Conservation (phyloP, 164 flowering plant species). For the Nymphaea colorata region DNA sequence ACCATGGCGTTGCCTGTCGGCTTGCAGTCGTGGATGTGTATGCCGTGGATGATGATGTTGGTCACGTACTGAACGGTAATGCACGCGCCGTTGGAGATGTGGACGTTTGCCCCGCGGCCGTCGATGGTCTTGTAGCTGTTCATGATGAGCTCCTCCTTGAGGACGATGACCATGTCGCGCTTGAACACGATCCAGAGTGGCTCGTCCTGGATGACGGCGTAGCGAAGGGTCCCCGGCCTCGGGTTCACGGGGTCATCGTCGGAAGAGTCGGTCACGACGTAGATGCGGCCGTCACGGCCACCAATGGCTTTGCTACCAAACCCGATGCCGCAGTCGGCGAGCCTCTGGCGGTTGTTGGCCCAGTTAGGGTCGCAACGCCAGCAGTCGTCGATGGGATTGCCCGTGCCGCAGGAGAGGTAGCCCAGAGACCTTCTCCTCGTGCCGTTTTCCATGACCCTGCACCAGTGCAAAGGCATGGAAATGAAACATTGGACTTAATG, state of each 20-base stretch:
- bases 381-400: conserved; percentile 73
- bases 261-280: conserved; percentile 47
- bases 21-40: conserved; percentile 55
- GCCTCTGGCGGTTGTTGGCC: conserved; percentile 38
- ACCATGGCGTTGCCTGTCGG: conserved; percentile 9
- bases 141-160: conserved; percentile 67
- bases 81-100: conserved; percentile 58
- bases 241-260: conserved; percentile 62
- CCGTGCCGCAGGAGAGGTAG: conserved; percentile 7
- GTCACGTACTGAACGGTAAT: conserved; percentile 60
- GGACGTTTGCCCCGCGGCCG: conserved; percentile 6
- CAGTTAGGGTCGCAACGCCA: conserved; percentile 66
- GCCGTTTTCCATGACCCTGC: neutral
- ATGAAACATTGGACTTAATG: no score
- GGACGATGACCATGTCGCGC: conserved; percentile 61
- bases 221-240: conserved; percentile 59
- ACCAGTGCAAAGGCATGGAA: no score
- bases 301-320: conserved; percentile 71
- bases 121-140: conserved; percentile 50
- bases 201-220: conserved; percentile 64
- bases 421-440: conserved; percentile 1
- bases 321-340: conserved; percentile 69
- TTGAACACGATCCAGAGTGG: conserved; percentile 80
- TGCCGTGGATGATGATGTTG: conserved; percentile 61
- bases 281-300: conserved; percentile 57